Percentiles rank a stretch among this genome's conserved stretches.
These are phyloP conservation scores for Boletus sp. DNA, from an alignment of 768 basidiomycete genomes.

Conservation along the genomic window DNA sequence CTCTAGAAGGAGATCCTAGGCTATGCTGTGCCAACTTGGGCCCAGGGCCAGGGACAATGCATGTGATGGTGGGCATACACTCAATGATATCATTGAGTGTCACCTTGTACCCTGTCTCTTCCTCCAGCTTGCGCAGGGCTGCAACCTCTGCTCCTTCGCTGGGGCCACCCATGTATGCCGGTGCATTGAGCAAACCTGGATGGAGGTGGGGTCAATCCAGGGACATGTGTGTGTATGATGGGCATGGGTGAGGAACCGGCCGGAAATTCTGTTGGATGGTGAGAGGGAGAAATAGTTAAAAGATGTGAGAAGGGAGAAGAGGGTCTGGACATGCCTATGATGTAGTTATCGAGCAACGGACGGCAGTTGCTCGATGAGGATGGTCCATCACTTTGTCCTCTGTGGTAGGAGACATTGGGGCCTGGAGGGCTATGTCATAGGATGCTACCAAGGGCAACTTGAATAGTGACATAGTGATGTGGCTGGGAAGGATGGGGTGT, in stretches of 20 bases:
- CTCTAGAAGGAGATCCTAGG: too few relatives aligned
- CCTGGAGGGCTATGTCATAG: too few relatives aligned
- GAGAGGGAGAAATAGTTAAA: too few relatives aligned
- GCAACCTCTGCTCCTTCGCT: constrained; percentile 73
- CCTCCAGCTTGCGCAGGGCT: constrained; percentile 85
- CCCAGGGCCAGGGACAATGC: too few relatives aligned
- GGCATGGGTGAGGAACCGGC: constrained; percentile 53
- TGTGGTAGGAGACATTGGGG: too few relatives aligned
- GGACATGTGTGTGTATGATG: too few relatives aligned
- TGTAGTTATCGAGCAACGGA: constrained; percentile 75
- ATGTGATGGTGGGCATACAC: constrained; percentile 58
- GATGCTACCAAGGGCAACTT: too few relatives aligned
- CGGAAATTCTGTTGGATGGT: constrained; percentile 46
- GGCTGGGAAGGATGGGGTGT: too few relatives aligned
- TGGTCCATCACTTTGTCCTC: too few relatives aligned
- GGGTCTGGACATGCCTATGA: constrained; percentile 55
- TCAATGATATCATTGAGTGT: constrained; percentile 52
- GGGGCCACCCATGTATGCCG: constrained; percentile 16
- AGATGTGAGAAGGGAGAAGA: not conserved
- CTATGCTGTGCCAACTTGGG: too few relatives aligned
- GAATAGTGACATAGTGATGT: too few relatives aligned
- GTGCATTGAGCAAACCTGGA: constrained; percentile 89
- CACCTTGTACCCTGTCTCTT: constrained; percentile 89
- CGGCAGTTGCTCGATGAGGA: too few relatives aligned
- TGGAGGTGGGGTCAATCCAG: constrained; percentile 19